Base-by-base conservation (phyloP, 2,329 filamentous ascomycete species). In the Venturia carpophila region DNA sequence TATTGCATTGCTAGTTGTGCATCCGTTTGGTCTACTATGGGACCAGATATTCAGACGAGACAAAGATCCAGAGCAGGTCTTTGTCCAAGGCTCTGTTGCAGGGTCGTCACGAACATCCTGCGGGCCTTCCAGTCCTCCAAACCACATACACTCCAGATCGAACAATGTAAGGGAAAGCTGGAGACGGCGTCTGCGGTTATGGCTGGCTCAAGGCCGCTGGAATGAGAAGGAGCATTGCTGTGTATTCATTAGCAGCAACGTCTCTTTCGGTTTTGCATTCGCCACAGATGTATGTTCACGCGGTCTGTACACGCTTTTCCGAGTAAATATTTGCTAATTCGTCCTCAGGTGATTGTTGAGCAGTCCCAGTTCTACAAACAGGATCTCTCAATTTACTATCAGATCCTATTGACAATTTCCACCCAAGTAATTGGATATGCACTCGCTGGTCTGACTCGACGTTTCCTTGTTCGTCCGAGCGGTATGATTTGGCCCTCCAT, bases 401-500 rank as follows among this genome's bases (percentile, higher is more conserved):
- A 95, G 75, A 79, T 96, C 9, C 81, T 95, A 21, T 84, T 96
- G 52, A 94, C 89, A 0, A 81, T 96, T 19, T 94, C 91, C 2
- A 94, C 91, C 0, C 91, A 96, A 73, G 90, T 94, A 37, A 79
- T 95, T 42, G 91, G 91, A 17, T 95, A 95, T 74, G 87, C 91
- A 3, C 91, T 96, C 73, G 91, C 91, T 62, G 91, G 91, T 1
- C 80, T 96, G 55, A 90, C 90, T 1, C 82, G 91, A 66, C 85
- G 89, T 62, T 94, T 92, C 73, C 81, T 96, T 5, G 91, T 96
- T 37, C 85, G 90, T 34, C 91, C 91, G 0, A 90, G 89, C 67
- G 90, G 90, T 66, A 95, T 96, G 89, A 91, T 96, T 60, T 96
- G 91, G 91, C 91, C 91, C 0, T 88, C 89, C 27, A 95, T 91